These are phyloP conservation scores for Sphagnum magellanicum DNA, from an alignment of 228 moss, liverwort and hornwort genomes.

Conservation along the genomic window DNA sequence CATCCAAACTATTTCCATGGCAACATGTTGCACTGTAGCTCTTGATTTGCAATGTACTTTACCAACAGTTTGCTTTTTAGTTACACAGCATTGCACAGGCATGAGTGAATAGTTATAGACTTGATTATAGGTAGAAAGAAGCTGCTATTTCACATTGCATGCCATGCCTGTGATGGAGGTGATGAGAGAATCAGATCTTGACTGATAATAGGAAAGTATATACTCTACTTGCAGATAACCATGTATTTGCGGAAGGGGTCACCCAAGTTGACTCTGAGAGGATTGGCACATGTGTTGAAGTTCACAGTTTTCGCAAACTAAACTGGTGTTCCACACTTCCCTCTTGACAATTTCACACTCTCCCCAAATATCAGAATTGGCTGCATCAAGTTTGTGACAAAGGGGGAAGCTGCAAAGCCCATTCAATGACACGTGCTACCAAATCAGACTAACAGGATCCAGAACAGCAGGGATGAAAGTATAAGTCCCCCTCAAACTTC, in stretches of 20 bases:
- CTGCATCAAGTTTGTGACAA: slow-evolving; percentile 10
- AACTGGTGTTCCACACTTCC: slow-evolving; percentile 2
- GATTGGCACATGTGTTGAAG: slow-evolving; percentile 1
- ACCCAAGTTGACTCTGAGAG: slow-evolving; percentile 7
- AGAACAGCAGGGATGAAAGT: too few relatives aligned
- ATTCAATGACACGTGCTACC: neutral
- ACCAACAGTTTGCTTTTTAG: neutral
- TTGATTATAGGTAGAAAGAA: too few relatives aligned
- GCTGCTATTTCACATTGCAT: too few relatives aligned
- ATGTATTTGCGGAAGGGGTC: slow-evolving; percentile 11
- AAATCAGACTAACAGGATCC: neutral
- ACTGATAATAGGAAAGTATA: too few relatives aligned
- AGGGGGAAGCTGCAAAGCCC: slow-evolving; percentile 9
- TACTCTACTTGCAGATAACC: slow-evolving; percentile 10
- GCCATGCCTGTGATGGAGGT: too few relatives aligned
- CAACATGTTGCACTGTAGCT: neutral
- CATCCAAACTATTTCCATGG: neutral
- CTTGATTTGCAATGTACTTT: too few relatives aligned
- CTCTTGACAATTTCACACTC: slow-evolving; percentile 2
- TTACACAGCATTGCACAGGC: neutral
- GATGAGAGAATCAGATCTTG: too few relatives aligned
- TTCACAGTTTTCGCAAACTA: slow-evolving; percentile 1
- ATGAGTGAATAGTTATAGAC: neutral
- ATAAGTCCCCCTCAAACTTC: too few relatives aligned
- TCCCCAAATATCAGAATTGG: slow-evolving; percentile 14